Evolutionary conservation across 2,329 filamentous ascomycete genomes (phyloP), one percentile per base, ranked within the genome.

Genomic region (Monosporascus sp.): DNA sequence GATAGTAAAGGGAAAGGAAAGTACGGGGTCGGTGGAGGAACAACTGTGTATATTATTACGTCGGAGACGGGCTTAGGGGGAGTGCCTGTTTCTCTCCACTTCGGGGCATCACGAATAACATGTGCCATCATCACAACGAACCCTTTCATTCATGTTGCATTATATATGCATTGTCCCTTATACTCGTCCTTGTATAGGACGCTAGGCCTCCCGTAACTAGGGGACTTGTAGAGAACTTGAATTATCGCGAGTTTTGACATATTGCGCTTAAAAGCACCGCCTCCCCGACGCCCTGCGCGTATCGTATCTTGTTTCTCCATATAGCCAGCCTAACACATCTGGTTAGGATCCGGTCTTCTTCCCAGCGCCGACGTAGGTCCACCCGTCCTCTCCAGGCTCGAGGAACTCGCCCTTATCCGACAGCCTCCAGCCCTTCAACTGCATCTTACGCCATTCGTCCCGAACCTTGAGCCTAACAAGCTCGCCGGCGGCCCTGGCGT

Each of bases 401-500:
- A 73, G 60, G 44, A 81, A 65, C 48, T 71, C 63, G 2, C 76
- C 82, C 41, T 80, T 72, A 17, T 76, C 70, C 22, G 39, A 42
- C 18, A 89, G 64, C 37, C 60, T 74, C 88, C 89, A 96, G 0
- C 90, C 90, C 22, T 79, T 72, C 41, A 72, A 70, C 68, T 82
- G 79, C 76, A 94, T 74, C 34, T 72, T 70, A 56, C 78, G 81
- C 89, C 90, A 96, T 56, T 83, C 79, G 51, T 86, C 78, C 50
- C 76, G 79, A 6, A 95, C 78, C 68, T 85, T 89, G 48, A 84
- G 77, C 47, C 88, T 76, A 0, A 96, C 89, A 49, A 99, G 70
- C 55, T 97, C 91, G 0, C 93, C 94, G 0, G 95, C 93, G 0
- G 92, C 89, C 47, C 86, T 81, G 0, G 94, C 90, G 66, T 99